Evolutionary conservation across 768 basidiomycete genomes (phyloP), one percentile per base, ranked within the genome.

Genomic region (Phanerochaete carnosa): DNA sequence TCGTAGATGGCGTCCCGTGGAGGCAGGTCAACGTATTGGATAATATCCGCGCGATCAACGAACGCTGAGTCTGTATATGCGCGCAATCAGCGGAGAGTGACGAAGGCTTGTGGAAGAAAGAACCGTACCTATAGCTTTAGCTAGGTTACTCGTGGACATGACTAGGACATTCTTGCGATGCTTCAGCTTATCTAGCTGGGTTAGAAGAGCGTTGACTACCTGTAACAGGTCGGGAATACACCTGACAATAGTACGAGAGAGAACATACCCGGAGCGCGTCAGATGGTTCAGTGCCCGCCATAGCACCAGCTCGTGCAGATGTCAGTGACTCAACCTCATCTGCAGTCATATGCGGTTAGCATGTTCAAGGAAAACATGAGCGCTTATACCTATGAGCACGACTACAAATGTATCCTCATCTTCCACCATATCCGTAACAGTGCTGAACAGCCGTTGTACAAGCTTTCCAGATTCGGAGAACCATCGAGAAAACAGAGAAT

Each of bases 391-490:
- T 59, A 99, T 99, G 45, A 99, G 80, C 19, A 99, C 93, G 3
- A 97, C 87, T 2, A 99, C 88, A 68, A 99, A 98, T 16, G 85
- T 85, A 59, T 88, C 86, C 63, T 95, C 92, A 66, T 98, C 95
- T 53, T 97, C 95, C 0, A 92, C 89, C 74, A 98, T 81, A 64
- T 97, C 95, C 39, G 83, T 91, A 59, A 99, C 94, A 60, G 83
- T 90, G 39, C 81, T 84, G 71, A 98, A 99, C 19, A 99, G 79
- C 50, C 90, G 85, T 69, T 98, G 96, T 1, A 99, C 97, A 29
- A 99, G 85, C 73, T 99, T 99, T 16, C 97, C 97, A 0, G 95
- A 97, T 71, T 99, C 97, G 0, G 95, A 98, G 75, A 98, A 99
- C 96, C 97, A 99, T 66, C 95, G 92, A 16, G 94, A 95, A 72